Conservation (phyloP, 2,329 filamentous ascomycete species). For the Talaromyces sp. region DNA sequence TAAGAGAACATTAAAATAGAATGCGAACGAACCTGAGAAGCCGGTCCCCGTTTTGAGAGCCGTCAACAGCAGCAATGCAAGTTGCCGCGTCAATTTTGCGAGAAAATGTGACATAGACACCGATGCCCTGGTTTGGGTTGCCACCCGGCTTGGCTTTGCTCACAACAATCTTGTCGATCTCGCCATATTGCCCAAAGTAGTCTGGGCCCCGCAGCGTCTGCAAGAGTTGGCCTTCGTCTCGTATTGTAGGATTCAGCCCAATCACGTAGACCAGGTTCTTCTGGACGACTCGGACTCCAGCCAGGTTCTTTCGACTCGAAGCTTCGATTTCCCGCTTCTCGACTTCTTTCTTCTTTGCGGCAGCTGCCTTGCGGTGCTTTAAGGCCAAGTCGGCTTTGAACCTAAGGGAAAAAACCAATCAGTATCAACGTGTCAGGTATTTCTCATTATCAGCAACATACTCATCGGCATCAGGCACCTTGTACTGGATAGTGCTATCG, state of each 20-base stretch:
- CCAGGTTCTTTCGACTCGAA: constrained; percentile 89
- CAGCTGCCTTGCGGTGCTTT: constrained; percentile 89
- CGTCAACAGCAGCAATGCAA: constrained; percentile 89
- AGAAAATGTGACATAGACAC: constrained; percentile 97
- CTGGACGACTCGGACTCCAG: constrained; percentile 91
- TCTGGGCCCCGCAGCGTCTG: constrained; percentile 84
- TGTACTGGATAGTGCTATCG: constrained; percentile 95
- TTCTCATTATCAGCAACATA: constrained; percentile 45
- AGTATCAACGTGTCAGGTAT: background rate
- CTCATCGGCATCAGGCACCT: constrained; percentile 92
- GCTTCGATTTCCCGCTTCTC: constrained; percentile 96
- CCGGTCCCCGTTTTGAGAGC: constrained; percentile 83
- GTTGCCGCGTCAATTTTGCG: constrained; percentile 81
- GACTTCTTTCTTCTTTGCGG: constrained; percentile 83
- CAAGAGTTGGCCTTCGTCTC: constrained; percentile 78
- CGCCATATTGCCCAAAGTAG: constrained; percentile 97
- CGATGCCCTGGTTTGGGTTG: constrained; percentile 72
- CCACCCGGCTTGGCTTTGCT: constrained; percentile 82
- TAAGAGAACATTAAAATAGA: background rate
- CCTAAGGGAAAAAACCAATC: constrained; percentile 20
- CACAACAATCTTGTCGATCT: constrained; percentile 97
- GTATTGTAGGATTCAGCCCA: constrained; percentile 81
- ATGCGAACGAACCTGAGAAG: constrained; percentile 64
- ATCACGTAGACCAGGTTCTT: constrained; percentile 99
- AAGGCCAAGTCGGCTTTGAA: constrained; percentile 46